Evolutionary conservation across 1,139 yeast genomes (phyloP).

Genomic region (Blastobotrys capitulatus): DNA sequence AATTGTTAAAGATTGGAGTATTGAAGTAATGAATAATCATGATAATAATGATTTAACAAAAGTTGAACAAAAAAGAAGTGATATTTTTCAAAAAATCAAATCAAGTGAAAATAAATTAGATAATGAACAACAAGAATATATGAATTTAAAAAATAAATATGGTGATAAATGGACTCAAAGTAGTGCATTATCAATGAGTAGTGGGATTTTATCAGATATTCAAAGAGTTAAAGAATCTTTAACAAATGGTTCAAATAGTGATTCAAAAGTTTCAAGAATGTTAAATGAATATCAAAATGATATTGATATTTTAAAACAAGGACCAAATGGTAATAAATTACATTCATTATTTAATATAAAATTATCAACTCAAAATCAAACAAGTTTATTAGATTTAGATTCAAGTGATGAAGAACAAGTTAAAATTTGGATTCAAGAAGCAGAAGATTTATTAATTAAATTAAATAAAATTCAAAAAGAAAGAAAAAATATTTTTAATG

Average conservation of each 20-base stretch:
- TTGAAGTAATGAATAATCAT: conserved; percentile 20
- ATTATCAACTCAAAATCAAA: conserved; percentile 27
- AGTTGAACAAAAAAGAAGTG: conserved; percentile 18
- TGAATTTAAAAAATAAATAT: conserved; percentile 30
- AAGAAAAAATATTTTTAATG: conserved; percentile 54
- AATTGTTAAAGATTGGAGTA: conserved; percentile 34
- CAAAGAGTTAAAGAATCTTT: conserved; percentile 58
- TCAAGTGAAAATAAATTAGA: conserved; percentile 38
- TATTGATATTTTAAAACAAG: conserved; percentile 34
- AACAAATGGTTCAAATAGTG: conserved; percentile 64
- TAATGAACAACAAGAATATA: conserved; percentile 36
- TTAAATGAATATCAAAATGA: conserved; percentile 36
- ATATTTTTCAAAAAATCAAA: conserved; percentile 29
- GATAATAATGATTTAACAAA: neutral
- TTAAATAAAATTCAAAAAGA: conserved; percentile 51
- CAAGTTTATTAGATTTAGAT: conserved; percentile 59
- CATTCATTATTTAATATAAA: conserved; percentile 26
- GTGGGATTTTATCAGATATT: conserved; percentile 45
- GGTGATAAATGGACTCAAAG: conserved; percentile 39
- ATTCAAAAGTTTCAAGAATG: conserved; percentile 47
- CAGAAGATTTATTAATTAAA: conserved; percentile 41
- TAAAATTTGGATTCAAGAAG: conserved; percentile 37
- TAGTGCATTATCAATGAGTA: conserved; percentile 33
- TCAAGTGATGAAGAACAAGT: conserved; percentile 37
- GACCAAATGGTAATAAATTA: conserved; percentile 30